Base-by-base conservation (phyloP, 2,329 filamentous ascomycete species). In the Seiridium unicorne region DNA sequence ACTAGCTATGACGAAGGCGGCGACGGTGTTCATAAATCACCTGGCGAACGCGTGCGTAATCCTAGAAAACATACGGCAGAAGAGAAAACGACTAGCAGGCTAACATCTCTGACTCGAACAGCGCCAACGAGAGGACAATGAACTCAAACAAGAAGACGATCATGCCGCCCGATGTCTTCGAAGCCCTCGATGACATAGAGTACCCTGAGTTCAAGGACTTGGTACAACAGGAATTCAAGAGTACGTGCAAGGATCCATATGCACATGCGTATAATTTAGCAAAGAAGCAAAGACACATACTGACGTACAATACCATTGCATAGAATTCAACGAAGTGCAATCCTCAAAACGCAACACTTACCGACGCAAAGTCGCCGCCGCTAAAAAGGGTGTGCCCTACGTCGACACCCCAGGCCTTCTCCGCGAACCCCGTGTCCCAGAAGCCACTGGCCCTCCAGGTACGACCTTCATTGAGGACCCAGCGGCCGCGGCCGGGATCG, bases 1-100 rank as follows among this genome's bases (percentile, higher is more conserved):
- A 58, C 76, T 92, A 56, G 91, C 91, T 8, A 83, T 95, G 78
- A 89, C 86, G 65, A 93, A 93, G 76, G 90, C 89, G 74, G 89
- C 91, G 6, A 93, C 90, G 1, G 88, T 95, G 0, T 95, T 95
- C 70, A 89, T 95, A 67, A 94, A 86, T 76, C 91, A 93, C 73
- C 79, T 95, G 38, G 88, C 90, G 49, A 84, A 86, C 62, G 84
- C 88, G 91, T 94, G 82, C 58, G 89, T 81, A 55, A 26, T 26
- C 18, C 18, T 26, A 26, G 18, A 26, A 26, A 26, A 26, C 18
- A 26, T 31, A 44, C 13, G 32, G 31, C 35, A 8, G 32, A 6
- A 8, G 18, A 36, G 42, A 13, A 40, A 42, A 34, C 32, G 13
- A 58, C 35, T 32, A 3, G 54, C 40, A 18, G 5, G 32, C 44